Evolutionary conservation across 495 filamentous ascomycete species (phyloP).

Genomic region (Neurospora pannonica): DNA sequence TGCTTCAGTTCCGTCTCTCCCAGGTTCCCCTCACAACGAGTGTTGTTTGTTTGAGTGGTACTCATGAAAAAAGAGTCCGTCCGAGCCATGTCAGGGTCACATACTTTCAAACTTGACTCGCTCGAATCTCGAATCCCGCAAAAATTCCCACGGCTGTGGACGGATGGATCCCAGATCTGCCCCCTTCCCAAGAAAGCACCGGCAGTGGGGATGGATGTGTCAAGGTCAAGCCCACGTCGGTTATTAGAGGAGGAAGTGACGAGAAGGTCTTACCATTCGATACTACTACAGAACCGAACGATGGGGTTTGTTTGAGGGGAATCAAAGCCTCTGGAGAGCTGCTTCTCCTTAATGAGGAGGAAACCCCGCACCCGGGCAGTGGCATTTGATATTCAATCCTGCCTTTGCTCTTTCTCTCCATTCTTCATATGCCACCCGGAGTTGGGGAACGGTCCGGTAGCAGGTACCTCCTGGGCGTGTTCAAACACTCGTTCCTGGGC

Average conservation of each 20-base stretch:
- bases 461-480: not conserved
- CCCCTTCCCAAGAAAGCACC: not conserved
- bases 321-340: not conserved
- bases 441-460: not conserved
- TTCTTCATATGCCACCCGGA: not conserved
- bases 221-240: not conserved
- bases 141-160: not conserved
- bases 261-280: not conserved
- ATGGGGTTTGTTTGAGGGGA: not conserved
- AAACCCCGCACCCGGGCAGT: not conserved
- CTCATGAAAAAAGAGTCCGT: not conserved
- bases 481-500: not conserved
- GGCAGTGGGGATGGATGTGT: not conserved
- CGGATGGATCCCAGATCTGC: not conserved
- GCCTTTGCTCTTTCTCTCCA: not conserved
- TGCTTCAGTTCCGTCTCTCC: not conserved
- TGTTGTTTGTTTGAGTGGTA: not conserved
- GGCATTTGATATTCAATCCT: not conserved
- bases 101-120: not conserved
- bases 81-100: not conserved
- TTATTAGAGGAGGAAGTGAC: not conserved
- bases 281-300: not conserved
- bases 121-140: not conserved
- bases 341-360: not conserved
- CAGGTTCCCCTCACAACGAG: not conserved